These are phyloP conservation scores for Hansenula sp. DNA, from an alignment of 1,139 yeast genomes.

Conservation along the genomic window DNA sequence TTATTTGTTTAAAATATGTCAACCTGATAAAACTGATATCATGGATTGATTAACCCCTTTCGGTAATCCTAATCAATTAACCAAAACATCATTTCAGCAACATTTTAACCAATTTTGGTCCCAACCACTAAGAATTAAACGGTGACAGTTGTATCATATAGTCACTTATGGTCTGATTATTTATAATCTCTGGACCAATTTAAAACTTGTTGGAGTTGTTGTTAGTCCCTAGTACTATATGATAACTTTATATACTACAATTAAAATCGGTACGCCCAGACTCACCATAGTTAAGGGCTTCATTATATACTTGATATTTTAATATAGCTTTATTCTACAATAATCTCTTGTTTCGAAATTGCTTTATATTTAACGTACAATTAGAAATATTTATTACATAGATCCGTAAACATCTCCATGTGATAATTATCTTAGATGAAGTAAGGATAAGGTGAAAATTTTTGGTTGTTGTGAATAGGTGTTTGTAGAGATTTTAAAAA, in stretches of 20 bases:
- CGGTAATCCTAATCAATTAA: not conserved
- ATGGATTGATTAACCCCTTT: not conserved
- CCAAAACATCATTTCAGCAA: not conserved
- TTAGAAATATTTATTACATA: not conserved
- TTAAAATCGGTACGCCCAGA: too few relatives aligned
- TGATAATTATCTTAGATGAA: not conserved
- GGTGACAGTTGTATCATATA: too few relatives aligned
- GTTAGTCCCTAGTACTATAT: too few relatives aligned
- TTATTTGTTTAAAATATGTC: not conserved
- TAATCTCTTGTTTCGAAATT: not conserved
- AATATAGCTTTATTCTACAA: not conserved
- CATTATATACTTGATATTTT: too few relatives aligned
- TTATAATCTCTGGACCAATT: too few relatives aligned
- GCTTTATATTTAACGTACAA: slow-evolving; percentile 3
- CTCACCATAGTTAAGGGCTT: too few relatives aligned
- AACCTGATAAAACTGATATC: too few relatives aligned
- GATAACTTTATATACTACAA: too few relatives aligned
- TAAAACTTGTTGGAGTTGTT: too few relatives aligned
- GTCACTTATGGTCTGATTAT: too few relatives aligned
- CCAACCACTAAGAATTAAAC: too few relatives aligned
- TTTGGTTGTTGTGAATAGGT: not conserved
- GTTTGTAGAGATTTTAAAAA: not conserved
- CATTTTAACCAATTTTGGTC: too few relatives aligned
- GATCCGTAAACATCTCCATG: not conserved
- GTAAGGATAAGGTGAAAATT: not conserved